Evolutionary conservation across 208 protist genomes (phyloP), one percentile per base, ranked within the genome.

Genomic region (Trypanosoma brucei): DNA sequence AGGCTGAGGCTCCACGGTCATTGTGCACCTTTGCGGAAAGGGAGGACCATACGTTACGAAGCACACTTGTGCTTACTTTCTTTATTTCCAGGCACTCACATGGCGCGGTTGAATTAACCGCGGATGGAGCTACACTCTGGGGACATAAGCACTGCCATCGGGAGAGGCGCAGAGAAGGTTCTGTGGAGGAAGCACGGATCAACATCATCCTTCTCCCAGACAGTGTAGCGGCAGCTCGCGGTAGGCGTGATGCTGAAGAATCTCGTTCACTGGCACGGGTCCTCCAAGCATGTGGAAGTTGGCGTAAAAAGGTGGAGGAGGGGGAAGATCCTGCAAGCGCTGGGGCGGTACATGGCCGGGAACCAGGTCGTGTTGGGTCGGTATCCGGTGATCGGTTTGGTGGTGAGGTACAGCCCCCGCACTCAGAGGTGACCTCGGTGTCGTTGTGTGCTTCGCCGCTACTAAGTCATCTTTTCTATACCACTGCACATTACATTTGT

Each of bases 141-240:
- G 42, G 8, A 11, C 42, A 6, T 14, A 11, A 46, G 11, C 13
- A 31, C 14, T 8, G 46, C 7, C 7, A 31, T 35, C 13, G 31
- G 40, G 7, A 14, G 40, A 39, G 13, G 52, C 3, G 38, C 11
- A 13, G 31, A 50, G 14, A 38, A 57, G n/a, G 22, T 39, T 55
- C 1, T 36, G 22, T 13, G 2, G 3, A 8, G 14, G 66, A 71
- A 44, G 66, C 66, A 9, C 35, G 45, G 37, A 34, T 71, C 59
- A 57, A 71, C 39, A 13, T 71, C 51, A 65, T 65, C 30, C 59
- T 71, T 53, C 66, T 71, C 13, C 51, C 58, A 31, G 66, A 71
- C 42, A 71, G 59, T 42, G n/a, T 40, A 3, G 59, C 66, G 3
- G 66, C 66, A 5, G 52, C 46, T 30, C 66, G 64, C 55, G 50